A percentile compares a stretch with the other conserved stretches of the same genome.
Evolutionary conservation across 1,139 yeast species (phyloP).

Genomic region (Candida tropicalis): DNA sequence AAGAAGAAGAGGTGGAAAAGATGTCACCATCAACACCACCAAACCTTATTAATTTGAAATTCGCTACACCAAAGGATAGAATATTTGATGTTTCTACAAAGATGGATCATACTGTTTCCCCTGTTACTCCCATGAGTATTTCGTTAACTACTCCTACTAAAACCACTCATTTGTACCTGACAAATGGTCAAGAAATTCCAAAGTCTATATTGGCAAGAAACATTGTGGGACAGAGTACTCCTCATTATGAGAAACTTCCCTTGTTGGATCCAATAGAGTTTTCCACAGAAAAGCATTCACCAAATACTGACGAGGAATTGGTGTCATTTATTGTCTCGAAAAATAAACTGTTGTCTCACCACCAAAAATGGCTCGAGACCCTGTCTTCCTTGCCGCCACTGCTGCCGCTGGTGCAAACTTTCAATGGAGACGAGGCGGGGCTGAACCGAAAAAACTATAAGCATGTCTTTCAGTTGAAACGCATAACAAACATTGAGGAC

Average conservation of each 20-base stretch:
- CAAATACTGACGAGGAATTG: constrained; percentile 3
- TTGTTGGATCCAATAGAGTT: constrained; percentile 1
- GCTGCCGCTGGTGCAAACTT: background rate
- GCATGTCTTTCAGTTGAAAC: background rate
- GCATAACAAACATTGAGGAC: constrained; percentile 9
- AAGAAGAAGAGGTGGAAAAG: no score
- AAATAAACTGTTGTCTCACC: constrained; percentile 6
- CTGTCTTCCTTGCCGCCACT: background rate
- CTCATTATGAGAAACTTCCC: background rate
- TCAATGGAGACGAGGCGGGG: no score
- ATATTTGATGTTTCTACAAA: background rate
- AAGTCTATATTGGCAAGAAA: no score
- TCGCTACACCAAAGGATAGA: constrained; percentile 1
- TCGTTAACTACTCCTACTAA: background rate
- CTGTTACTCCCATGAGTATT: constrained; percentile 1
- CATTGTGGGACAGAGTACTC: no score
- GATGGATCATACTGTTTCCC: background rate
- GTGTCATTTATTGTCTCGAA: constrained; percentile 4
- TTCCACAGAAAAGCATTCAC: background rate
- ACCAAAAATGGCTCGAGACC: constrained; percentile 2
- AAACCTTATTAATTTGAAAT: background rate
- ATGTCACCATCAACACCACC: background rate
- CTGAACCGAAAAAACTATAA: no score
- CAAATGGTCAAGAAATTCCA: no score
- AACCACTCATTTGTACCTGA: background rate